Evolutionary conservation across 78 protist genomes (phyloP).

Genomic region (Chrysochromulina parva): DNA sequence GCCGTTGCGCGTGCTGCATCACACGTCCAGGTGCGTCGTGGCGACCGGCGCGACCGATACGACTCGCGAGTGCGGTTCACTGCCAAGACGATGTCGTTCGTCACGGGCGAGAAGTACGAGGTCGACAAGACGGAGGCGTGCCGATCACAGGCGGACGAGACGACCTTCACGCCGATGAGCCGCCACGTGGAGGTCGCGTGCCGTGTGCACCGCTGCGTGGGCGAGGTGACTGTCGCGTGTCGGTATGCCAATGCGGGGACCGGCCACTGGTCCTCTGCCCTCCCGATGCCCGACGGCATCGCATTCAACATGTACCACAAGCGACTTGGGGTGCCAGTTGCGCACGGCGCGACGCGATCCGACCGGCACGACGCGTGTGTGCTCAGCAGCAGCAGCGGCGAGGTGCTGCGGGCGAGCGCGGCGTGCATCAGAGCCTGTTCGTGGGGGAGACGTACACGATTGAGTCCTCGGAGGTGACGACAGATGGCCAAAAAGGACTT

Average conservation of each 20-base stretch:
- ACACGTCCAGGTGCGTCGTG: not conserved
- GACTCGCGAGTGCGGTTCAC: not conserved
- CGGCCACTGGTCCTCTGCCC: not conserved
- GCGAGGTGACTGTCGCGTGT: too few species aligned
- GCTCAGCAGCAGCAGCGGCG: too few species aligned
- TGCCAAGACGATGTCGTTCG: not conserved
- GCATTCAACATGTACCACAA: not conserved
- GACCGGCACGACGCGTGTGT: too few species aligned
- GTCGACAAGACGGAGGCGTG: too few species aligned
- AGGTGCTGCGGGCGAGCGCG: too few species aligned
- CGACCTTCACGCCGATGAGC: too few species aligned
- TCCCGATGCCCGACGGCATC: not conserved
- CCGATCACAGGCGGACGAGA: too few species aligned
- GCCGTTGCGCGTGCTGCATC: not conserved
- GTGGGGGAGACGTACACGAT: not conserved
- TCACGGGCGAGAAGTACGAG: not conserved
- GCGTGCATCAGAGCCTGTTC: not conserved
- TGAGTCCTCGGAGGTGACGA: not conserved
- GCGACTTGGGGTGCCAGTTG: not conserved
- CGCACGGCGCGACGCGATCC: too few species aligned
- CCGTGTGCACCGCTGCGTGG: too few species aligned
- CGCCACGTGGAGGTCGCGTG: too few species aligned
- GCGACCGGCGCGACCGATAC: not conserved
- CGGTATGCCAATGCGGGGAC: not conserved
- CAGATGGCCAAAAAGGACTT: too few species aligned